phyloP scores from a whole-genome alignment of 306 rosid species.

The Canavalia gladiata region DNA sequence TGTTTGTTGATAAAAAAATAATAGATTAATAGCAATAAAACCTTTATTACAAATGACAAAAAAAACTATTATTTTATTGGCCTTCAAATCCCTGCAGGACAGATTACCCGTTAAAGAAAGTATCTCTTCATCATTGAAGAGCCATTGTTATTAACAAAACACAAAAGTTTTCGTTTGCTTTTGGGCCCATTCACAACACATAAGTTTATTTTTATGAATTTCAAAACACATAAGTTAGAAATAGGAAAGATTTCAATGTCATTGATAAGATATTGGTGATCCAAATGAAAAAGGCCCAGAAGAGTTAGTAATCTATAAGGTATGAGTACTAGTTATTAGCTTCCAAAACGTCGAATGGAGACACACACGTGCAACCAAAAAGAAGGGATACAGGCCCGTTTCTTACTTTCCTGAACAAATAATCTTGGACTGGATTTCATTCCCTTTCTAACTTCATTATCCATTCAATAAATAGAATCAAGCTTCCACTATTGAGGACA shows the following conservation, averaged over 20 bases:
- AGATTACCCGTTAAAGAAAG: not conserved
- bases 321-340: conserved; percentile 20
- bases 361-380: conserved; percentile 34
- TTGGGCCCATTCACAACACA: not conserved
- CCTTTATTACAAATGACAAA: not conserved
- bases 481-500: not conserved
- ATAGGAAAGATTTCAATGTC: not conserved
- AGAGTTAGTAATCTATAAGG: conserved; percentile 8
- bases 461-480: conserved; percentile 1
- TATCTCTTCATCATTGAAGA: conserved; percentile 5
- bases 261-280: not conserved
- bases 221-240: not conserved
- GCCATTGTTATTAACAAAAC: not conserved
- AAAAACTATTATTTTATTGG: not conserved
- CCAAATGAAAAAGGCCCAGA: conserved; percentile 36
- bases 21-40: not conserved
- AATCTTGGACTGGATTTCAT: conserved; percentile 4
- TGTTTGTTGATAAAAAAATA: not conserved
- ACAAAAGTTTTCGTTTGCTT: not conserved
- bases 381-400: conserved; percentile 22
- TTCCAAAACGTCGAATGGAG: conserved; percentile 29
- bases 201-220: not conserved
- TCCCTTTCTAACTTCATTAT: not conserved
- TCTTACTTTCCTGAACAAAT: not conserved
- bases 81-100: not conserved